Evolutionary conservation across 2,329 filamentous ascomycete genomes (phyloP).

Genomic region (Apiospora sp.): DNA sequence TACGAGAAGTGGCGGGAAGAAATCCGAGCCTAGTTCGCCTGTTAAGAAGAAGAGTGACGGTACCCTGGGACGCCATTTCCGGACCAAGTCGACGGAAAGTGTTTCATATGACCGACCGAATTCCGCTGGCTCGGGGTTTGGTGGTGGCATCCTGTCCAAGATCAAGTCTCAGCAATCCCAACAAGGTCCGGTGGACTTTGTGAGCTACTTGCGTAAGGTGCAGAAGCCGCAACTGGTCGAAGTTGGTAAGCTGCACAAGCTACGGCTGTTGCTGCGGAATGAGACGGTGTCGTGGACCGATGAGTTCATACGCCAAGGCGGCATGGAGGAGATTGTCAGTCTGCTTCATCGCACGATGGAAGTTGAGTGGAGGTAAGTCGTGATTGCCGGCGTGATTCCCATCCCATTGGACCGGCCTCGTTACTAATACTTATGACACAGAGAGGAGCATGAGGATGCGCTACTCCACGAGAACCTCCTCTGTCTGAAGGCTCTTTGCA

Average conservation of each 20-base stretch:
- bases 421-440: conserved; percentile 44
- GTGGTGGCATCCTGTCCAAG: conserved; percentile 68
- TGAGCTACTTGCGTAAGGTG: conserved; percentile 82
- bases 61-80: conserved; percentile 68
- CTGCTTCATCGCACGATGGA: conserved; percentile 91
- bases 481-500: conserved; percentile 93
- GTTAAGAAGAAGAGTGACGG: conserved; percentile 78
- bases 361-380: conserved; percentile 88
- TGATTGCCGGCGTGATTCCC: neutral
- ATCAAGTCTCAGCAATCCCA: conserved; percentile 66
- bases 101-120: conserved; percentile 68
- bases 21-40: conserved; percentile 69
- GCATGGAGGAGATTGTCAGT: conserved; percentile 90
- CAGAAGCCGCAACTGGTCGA: conserved; percentile 85
- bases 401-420: neutral
- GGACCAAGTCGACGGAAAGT: conserved; percentile 77
- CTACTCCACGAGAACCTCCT: conserved; percentile 91
- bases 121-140: conserved; percentile 57
- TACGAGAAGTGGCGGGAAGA: conserved; percentile 62
- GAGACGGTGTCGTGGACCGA: conserved; percentile 97
- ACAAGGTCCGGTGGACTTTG: conserved; percentile 82
- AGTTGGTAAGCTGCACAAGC: conserved; percentile 93
- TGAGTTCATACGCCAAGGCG: conserved; percentile 85
- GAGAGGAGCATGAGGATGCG: conserved; percentile 94
- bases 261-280: conserved; percentile 87